Base-by-base conservation (phyloP, 495 filamentous ascomycete species). In the Penicillium riverlandense region DNA sequence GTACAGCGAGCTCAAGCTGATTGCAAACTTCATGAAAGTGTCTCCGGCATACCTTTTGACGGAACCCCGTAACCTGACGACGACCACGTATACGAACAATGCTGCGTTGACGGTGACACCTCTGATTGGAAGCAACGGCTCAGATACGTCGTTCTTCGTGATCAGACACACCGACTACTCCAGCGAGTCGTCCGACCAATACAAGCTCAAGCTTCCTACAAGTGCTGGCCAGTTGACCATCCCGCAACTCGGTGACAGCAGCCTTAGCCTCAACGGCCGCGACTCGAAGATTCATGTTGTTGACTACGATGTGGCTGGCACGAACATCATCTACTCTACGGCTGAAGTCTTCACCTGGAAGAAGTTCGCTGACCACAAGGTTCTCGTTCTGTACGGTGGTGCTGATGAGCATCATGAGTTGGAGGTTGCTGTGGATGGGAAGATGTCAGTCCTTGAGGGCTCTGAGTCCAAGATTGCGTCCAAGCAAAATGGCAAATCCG, bases 301-400 rank as follows among this genome's bases (percentile, higher is more conserved):
- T 8, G 84, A 92, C 55, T 90, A 88, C 51, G 63, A 79, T 39
- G 64, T 91, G 40, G 74, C 75, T 0, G 76, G 75, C n/a, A 69
- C 67, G 1, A 80, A 70, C 8, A 57, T 91, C 13, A 62, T 88
- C 5, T 90, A 90, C 64, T 88, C 83, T 0, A 83, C 85, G 6
- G 83, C 80, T 0, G 86, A 92, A 44, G 72, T 88, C 27, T 86
- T 87, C 43, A 87, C 83, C 1, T 83, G 79, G 79, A 78, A 83
- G 59, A 68, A 73, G 37, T 76, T 78, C 49, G 72, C 66, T n/a
- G 54, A 71, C 7, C 73, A 70, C 47, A 85, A 78, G 22, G 65
- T 85, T 2, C 62, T 89, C 4, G 64, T 90, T 13, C 50, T 92
- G 10, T 91, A 87, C 48, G 85, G 85, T 12, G 84, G 77, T 7